These are phyloP conservation scores for Yamadazyma atmosphaerica DNA, from an alignment of 1,139 yeast genomes.

Conservation along the genomic window DNA sequence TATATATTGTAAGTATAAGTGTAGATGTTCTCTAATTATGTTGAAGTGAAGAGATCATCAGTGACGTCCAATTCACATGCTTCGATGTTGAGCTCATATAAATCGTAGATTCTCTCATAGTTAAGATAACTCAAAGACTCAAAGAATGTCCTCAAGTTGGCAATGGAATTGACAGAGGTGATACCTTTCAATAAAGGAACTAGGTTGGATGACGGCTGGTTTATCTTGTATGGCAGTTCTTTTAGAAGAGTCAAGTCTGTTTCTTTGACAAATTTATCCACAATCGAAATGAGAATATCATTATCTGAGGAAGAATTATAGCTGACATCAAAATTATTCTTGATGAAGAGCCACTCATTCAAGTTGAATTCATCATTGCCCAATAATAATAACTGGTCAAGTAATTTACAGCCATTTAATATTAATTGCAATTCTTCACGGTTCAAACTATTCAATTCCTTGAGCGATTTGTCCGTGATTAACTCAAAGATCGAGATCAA, in stretches of 20 bases:
- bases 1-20: too few species aligned
- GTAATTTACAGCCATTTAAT: slow-evolving; percentile 67
- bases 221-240: slow-evolving; percentile 32
- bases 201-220: slow-evolving; percentile 16
- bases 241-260: slow-evolving; percentile 39
- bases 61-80: slow-evolving; percentile 51
- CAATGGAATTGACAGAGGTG: slow-evolving; percentile 41
- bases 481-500: slow-evolving; percentile 54
- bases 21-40: too few species aligned
- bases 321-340: slow-evolving; percentile 57
- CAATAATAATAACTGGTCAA: slow-evolving; percentile 70
- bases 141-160: slow-evolving; percentile 64
- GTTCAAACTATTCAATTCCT: slow-evolving; percentile 32
- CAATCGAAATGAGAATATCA: slow-evolving; percentile 50
- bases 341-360: slow-evolving; percentile 83
- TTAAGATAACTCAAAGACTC: slow-evolving; percentile 68
- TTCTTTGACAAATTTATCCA: slow-evolving; percentile 49
- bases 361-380: slow-evolving; percentile 78
- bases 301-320: slow-evolving; percentile 6
- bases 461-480: slow-evolving; percentile 28
- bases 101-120: slow-evolving; percentile 69
- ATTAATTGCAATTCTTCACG: slow-evolving; percentile 44
- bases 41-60: slow-evolving; percentile 7
- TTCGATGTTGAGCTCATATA: slow-evolving; percentile 48
- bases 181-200: slow-evolving; percentile 53